phyloP scores from a whole-genome alignment of 805 yeast genomes.

The Wickerhamomyces bovis region DNA sequence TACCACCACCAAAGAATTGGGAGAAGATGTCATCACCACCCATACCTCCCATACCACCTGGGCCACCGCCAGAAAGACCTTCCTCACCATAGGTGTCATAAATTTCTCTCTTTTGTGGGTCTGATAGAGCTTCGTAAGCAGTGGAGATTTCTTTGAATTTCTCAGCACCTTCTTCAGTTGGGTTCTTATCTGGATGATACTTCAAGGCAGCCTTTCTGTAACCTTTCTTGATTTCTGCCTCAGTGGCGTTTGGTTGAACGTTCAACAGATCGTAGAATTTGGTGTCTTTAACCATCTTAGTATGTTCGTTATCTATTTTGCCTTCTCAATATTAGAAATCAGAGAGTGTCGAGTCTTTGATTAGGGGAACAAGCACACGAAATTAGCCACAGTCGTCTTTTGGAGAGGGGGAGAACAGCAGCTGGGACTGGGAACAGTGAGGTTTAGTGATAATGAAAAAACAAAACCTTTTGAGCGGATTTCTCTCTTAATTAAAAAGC shows the following conservation, averaged over 20 bases:
- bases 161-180: constrained; percentile 88
- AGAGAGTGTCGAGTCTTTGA: neutral
- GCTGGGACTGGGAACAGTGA: neutral
- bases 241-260: constrained; percentile 63
- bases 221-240: constrained; percentile 71
- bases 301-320: neutral
- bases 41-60: constrained; percentile 61
- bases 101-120: constrained; percentile 78
- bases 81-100: constrained; percentile 92
- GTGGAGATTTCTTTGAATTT: constrained; percentile 86
- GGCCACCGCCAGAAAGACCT: constrained; percentile 78
- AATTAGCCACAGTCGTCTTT: neutral
- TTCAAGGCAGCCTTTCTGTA: constrained; percentile 77
- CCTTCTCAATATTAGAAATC: neutral
- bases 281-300: constrained; percentile 71
- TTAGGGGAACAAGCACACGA: neutral
- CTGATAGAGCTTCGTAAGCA: constrained; percentile 86
- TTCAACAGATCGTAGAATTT: constrained; percentile 71
- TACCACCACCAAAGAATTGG: constrained; percentile 83
- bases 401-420: neutral
- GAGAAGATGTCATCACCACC: constrained; percentile 72
- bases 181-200: constrained; percentile 79
- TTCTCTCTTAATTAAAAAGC: neutral
- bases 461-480: neutral
- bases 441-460: neutral